Conservation (phyloP, 768 basidiomycete species). For the Naganishia vaughanmartiniae region DNA sequence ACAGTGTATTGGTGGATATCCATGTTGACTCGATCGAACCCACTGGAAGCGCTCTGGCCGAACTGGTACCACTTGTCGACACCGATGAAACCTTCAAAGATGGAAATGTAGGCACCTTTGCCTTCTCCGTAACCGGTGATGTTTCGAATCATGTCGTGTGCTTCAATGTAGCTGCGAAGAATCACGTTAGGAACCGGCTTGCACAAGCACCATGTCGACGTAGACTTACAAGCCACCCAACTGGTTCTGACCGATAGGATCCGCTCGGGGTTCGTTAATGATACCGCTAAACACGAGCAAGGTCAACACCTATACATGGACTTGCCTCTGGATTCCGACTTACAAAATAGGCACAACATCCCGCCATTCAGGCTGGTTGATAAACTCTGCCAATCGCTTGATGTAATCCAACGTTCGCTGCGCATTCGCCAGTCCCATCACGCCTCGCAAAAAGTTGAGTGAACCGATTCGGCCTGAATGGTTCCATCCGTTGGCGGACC, state of each 20-base stretch:
- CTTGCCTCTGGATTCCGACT: neutral
- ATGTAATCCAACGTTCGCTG: constrained; percentile 88
- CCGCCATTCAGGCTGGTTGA: constrained; percentile 54
- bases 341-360: constrained; percentile 46
- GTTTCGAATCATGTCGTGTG: constrained; percentile 62
- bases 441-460: constrained; percentile 53
- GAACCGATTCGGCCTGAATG: constrained; percentile 75
- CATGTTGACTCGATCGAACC: constrained; percentile 39
- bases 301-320: neutral
- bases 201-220: neutral
- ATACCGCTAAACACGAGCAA: constrained; percentile 35
- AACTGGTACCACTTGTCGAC: constrained; percentile 58
- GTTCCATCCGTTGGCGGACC: constrained; percentile 73
- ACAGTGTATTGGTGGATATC: constrained; percentile 48
- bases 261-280: constrained; percentile 52
- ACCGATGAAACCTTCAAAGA: constrained; percentile 68
- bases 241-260: constrained; percentile 39
- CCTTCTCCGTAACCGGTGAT: constrained; percentile 74
- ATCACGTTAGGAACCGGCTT: neutral
- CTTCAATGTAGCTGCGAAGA: constrained; percentile 50
- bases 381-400: constrained; percentile 86
- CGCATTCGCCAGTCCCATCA: constrained; percentile 96
- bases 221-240: constrained; percentile 46
- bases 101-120: constrained; percentile 59
- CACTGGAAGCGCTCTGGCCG: constrained; percentile 42